phyloP scores from a whole-genome alignment of 1,139 yeast species.

The Lodderomyces oxycetoniae region DNA sequence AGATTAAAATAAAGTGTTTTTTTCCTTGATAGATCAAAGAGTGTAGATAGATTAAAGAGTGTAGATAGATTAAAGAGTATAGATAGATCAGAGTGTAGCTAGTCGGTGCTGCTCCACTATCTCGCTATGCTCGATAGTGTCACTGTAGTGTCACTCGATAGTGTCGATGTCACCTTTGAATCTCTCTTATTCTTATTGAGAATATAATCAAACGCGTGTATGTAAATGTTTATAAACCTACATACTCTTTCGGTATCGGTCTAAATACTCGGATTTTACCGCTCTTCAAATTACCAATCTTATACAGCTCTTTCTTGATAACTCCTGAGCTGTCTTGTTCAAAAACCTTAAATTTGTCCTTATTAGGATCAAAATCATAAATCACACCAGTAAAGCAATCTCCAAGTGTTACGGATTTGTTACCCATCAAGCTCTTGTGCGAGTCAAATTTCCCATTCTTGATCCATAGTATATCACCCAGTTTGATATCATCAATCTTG shows the following conservation, averaged over 20 bases:
- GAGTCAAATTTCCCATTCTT: conserved; percentile 70
- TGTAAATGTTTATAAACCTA: conserved; percentile 2
- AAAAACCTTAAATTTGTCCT: conserved; percentile 71
- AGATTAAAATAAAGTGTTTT: no score
- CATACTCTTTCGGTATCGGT: conserved; percentile 51
- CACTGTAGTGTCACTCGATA: no score
- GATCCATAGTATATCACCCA: conserved; percentile 81
- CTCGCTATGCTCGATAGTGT: no score
- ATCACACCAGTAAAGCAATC: conserved; percentile 41
- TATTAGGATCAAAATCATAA: conserved; percentile 67
- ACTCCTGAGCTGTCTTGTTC: conserved; percentile 56
- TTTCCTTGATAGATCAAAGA: no score
- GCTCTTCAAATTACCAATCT: conserved; percentile 64
- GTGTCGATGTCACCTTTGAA: no score
- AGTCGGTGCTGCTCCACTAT: no score
- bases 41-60: no score
- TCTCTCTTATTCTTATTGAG: no score
- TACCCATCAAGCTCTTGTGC: conserved; percentile 60
- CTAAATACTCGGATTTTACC: conserved; percentile 83
- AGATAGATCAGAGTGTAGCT: no score
- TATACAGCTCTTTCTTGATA: conserved; percentile 58
- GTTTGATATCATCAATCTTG: conserved; percentile 58
- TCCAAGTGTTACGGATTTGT: conserved; percentile 38
- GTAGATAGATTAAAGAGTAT: no score
- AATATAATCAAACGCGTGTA: no score